Conservation (phyloP, 2,329 filamentous ascomycete genomes). For the Huntiella savannae region DNA sequence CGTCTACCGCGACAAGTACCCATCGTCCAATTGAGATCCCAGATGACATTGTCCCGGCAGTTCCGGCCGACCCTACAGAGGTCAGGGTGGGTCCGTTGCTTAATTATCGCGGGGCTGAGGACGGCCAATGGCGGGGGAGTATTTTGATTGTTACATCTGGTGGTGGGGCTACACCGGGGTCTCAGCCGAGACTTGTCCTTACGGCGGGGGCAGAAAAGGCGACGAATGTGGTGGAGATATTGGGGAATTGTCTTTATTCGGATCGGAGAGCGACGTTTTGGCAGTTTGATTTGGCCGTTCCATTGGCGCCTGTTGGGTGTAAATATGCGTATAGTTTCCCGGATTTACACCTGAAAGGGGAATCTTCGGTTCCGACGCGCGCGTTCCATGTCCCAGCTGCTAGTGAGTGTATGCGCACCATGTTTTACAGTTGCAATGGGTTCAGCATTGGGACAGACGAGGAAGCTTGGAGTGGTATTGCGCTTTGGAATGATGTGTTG, state of each 20-base stretch:
- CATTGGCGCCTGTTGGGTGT: constrained; percentile 50
- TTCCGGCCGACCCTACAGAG: constrained; percentile 30
- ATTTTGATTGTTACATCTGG: constrained; percentile 66
- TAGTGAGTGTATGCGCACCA: constrained; percentile 83
- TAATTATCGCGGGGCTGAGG: constrained; percentile 60
- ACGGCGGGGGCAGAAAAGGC: constrained; percentile 2
- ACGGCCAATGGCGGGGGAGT: constrained; percentile 63
- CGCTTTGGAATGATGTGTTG: constrained; percentile 84
- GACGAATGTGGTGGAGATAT: constrained; percentile 19
- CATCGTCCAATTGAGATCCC: constrained; percentile 31
- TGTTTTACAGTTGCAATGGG: constrained; percentile 97
- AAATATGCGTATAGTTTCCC: constrained; percentile 64
- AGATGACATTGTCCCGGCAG: constrained; percentile 10
- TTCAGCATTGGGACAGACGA: constrained; percentile 81
- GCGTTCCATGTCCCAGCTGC: constrained; percentile 71
- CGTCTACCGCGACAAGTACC: constrained; percentile 20
- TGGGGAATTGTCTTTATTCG: constrained; percentile 43
- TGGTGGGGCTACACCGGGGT: constrained; percentile 21
- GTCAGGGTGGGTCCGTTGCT: constrained; percentile 55
- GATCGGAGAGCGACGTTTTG: constrained; percentile 65
- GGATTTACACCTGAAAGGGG: constrained; percentile 40
- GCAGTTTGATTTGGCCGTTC: constrained; percentile 68
- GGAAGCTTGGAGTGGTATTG: constrained; percentile 72
- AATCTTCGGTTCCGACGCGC: constrained; percentile 38
- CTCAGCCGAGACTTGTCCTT: constrained; percentile 4